These are phyloP conservation scores for Lactarius hengduanensis DNA, from an alignment of 768 basidiomycete genomes.

Conservation along the genomic window DNA sequence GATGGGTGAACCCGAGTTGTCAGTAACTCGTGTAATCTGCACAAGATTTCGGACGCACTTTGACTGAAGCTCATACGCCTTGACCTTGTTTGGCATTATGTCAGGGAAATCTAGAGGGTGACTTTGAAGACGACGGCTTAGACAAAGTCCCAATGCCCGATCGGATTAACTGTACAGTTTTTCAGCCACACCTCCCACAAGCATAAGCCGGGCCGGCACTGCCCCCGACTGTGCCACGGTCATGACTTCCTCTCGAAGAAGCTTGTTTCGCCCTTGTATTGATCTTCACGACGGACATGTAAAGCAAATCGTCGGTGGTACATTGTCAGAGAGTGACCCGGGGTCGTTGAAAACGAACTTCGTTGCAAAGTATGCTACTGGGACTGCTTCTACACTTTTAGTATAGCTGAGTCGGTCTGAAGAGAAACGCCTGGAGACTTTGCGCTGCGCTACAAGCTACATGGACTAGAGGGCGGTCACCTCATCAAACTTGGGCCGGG, in stretches of 20 bases:
- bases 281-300: constrained; percentile 95
- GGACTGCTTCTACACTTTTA: constrained; percentile 2
- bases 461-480: constrained; percentile 82
- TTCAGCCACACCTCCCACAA: constrained; percentile 43
- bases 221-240: neutral
- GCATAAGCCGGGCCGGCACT: constrained; percentile 1
- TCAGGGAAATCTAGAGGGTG: constrained; percentile 31
- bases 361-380: constrained; percentile 67
- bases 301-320: constrained; percentile 97
- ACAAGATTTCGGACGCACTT: constrained; percentile 56
- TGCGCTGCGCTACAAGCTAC: constrained; percentile 68
- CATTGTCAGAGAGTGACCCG: constrained; percentile 68
- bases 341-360: constrained; percentile 80
- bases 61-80: constrained; percentile 94
- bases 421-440: constrained; percentile 81
- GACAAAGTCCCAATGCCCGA: constrained; percentile 37
- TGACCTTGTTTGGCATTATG: constrained; percentile 89
- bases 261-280: constrained; percentile 88
- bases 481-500: constrained; percentile 92
- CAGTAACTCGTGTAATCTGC: neutral
- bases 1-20: constrained; percentile 9
- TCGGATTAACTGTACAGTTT: constrained; percentile 41
- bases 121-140: constrained; percentile 41
- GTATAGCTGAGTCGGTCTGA: constrained; percentile 27
- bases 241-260: constrained; percentile 33